Percentiles rank a stretch among this genome's conserved stretches.
phyloP scores from a whole-genome alignment of 2,329 filamentous ascomycete genomes.

The Whalleya microplaca region DNA sequence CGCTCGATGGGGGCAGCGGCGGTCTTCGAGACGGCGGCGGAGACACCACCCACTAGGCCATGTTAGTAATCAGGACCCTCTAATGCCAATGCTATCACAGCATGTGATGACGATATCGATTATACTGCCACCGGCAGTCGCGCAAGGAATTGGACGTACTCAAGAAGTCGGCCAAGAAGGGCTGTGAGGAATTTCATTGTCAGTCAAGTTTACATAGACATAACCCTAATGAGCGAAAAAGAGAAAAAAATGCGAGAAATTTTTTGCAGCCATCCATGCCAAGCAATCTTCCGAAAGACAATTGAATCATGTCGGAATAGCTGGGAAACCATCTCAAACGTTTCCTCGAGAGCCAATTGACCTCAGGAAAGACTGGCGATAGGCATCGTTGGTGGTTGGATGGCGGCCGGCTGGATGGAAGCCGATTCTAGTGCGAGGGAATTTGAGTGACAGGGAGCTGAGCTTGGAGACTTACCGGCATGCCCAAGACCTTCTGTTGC shows the following conservation, averaged over 20 bases:
- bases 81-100: conserved; percentile 2
- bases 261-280: conserved; percentile 14
- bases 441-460: conserved; percentile 18
- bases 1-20: conserved; percentile 99
- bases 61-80: conserved; percentile 8
- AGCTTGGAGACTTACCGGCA: conserved; percentile 54
- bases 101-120: conserved; percentile 12
- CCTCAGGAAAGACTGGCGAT: conserved; percentile 21
- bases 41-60: conserved; percentile 94
- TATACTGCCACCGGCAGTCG: conserved; percentile 8
- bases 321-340: conserved; percentile 6
- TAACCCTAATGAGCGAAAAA: neutral
- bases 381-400: conserved; percentile 24
- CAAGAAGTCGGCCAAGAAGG: conserved; percentile 98
- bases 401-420: conserved; percentile 6
- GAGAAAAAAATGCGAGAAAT: conserved; percentile 15
- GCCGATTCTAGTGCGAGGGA: conserved; percentile 20
- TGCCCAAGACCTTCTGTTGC: conserved; percentile 65
- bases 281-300: conserved; percentile 8
- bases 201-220: conserved; percentile 33
- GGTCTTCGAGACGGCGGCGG: conserved; percentile 99
- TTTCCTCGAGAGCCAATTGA: conserved; percentile 26
- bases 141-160: conserved; percentile 68
- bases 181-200: conserved; percentile 55
- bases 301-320: conserved; percentile 9